Base-by-base conservation (phyloP, 2,329 filamentous ascomycete genomes). In the Volutella citrinella region DNA sequence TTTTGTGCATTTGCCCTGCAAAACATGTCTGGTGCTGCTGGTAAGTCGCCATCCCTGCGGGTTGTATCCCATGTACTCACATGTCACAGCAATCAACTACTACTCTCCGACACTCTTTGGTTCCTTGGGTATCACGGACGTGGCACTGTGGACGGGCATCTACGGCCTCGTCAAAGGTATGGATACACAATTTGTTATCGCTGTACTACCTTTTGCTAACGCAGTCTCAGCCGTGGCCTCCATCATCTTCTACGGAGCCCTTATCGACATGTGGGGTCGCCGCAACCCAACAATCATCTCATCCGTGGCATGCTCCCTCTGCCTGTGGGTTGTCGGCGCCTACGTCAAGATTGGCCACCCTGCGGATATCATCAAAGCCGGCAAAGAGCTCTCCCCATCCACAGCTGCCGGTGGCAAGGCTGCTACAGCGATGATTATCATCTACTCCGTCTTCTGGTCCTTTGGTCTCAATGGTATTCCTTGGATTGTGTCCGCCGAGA, bases 301-400 rank as follows among this genome's bases (percentile, higher is more conserved):
- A 1, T 72, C 69, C 1, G 52, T 68, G 10, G 59, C 64, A 7
- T 72, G 70, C 27, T 70, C 66, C 3, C 47, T 66, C 1, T 71
- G 68, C 22, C 65, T 75, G 43, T 74, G 67, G 61, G 66, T 71
- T 29, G 66, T 76, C 4, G 73, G 71, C 1, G 67, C 67, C 7
- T 77, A 76, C 40, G 71, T 76, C 23, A 70, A 72, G 52, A 66
- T 69, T 27, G 68, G 66, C 3, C 67, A 74, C 30, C 71, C 72
- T 0, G 63, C 67, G 8, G 59, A 49, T 2, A 64, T 66, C 15
- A 70, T 72, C 24, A 58, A 53, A 1, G 59, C 60, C 3, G 71
- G 70, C 7, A 54, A 59, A 10, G 50, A 66, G 3, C 57, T 63
- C 6, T 67, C 68, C 1, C 52, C 63, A 7, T 65, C 63, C 1